Base-by-base conservation (phyloP, 2,329 filamentous ascomycete species). In the Phialophora macrospora region DNA sequence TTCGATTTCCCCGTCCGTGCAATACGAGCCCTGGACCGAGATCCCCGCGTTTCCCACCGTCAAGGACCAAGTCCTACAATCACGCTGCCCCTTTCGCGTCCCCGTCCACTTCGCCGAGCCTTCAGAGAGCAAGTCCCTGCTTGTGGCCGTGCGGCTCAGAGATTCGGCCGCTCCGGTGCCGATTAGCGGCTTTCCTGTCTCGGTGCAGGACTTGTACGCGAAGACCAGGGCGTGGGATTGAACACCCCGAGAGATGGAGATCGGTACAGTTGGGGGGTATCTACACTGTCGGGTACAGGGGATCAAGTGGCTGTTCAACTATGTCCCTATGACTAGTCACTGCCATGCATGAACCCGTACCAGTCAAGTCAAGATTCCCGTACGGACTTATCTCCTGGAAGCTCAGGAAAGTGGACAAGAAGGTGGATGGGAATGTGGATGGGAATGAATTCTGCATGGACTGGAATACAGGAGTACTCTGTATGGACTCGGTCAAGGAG, bases 1-100 rank as follows among this genome's bases (percentile, higher is more conserved):
- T 5, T 55, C 52, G 11, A 30, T 20, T 11, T 24, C 32, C n/a
- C 24, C 58, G 20, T 22, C 34, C 5, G 7, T 61, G 14, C 46
- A 52, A 22, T 32, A 61, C 30, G 58, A 61, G n/a, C 58, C 48
- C 3, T 61, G 58, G 58, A 54, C 49, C 20, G 58, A 61, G 20
- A 44, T 61, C 48, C 11, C 32, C 1, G 30, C 32, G 7, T 61
- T 61, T 30, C 0, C 24, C 12, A 20, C 58, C 46, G 14, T 54
- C 46, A 61, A 46, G 22, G 48, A 54, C 22, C 17, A 54, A 14
- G 48, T 61, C n/a, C 17, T 41, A 11, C 7, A 14, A 12, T 49
- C 44, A 4, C 11, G 44, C 26, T 44, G 48, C 24, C n/a, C n/a
- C 14, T 61, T 61, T 22, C 58, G 58, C 58, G 58, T 61, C 49